Evolutionary conservation across 352 stramenopile species (phyloP), one percentile per base, ranked within the genome.

Genomic region (Phytophthora agathidicida): DNA sequence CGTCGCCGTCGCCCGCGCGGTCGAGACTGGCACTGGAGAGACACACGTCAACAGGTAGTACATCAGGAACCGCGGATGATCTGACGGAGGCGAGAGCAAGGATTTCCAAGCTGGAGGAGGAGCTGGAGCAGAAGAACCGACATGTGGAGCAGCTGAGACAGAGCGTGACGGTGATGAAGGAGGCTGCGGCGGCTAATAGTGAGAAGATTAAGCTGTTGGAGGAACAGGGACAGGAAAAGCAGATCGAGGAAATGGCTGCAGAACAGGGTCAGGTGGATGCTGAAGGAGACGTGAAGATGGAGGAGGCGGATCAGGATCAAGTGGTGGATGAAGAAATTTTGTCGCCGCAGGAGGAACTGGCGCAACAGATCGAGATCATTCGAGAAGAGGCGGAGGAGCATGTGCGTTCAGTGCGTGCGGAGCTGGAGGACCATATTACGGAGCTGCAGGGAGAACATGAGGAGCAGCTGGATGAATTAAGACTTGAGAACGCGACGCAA

Each of bases 141-240:
- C 68, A 83, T 22, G 73, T 89, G 3, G 77, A 89, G 51, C 82
- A 91, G 57, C 46, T 89, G 31, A 83, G 83, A 42, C 81, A 91
- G 39, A 90, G 71, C 22, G 38, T 90, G 11, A 44, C 54, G 0
- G 71, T 84, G 26, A 69, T 89, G 53, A 77, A 83, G 31, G 73
- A 91, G 35, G 54, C 62, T 2, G 66, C 63, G n/a, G 20, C 49
- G 6, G 50, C 22, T 3, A 60, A 68, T 5, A 75, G 46, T 32
- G 42, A 67, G 20, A 71, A 74, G 45, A 62, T 64, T 26, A 77
- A 77, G 23, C 8, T 63, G 7, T 9, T 59, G 22, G 66, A 80
- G 19, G 52, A 71, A 17, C 45, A 73, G 11, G 60, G 53, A 27
- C 31, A 64, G 48, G 39, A 58, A 50, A 51, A 72, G 14, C 27